Evolutionary conservation across 1,284 basidiomycete genomes (phyloP).

Genomic region (Boletellus deceptivus): DNA sequence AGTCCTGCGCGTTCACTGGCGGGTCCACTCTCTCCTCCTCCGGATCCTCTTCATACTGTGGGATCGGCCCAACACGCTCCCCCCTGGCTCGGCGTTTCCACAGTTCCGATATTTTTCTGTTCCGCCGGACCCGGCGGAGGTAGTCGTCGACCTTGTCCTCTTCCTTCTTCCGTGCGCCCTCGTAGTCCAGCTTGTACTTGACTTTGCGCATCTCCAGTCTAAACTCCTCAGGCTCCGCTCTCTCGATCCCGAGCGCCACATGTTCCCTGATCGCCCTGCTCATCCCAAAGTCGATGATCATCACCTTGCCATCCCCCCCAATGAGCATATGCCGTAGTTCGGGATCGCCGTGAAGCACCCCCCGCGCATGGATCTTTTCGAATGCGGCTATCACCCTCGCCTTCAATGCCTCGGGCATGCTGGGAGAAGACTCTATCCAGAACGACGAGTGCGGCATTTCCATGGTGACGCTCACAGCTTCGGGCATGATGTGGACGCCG

Average conservation of each 20-base stretch:
- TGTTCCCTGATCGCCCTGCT: conserved; percentile 42
- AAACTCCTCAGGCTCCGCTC: conserved; percentile 42
- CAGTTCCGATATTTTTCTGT: conserved; percentile 26
- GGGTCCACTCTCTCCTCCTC: conserved; percentile 31
- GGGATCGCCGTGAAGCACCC: conserved; percentile 51
- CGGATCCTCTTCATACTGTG: conserved; percentile 35
- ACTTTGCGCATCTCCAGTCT: conserved; percentile 54
- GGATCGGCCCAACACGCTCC: conserved; percentile 34
- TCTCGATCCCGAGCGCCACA: conserved; percentile 36
- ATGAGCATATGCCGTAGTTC: conserved; percentile 57
- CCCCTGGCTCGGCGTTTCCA: conserved; percentile 34
- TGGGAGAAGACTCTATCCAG: conserved; percentile 54
- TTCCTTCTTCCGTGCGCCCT: conserved; percentile 31
- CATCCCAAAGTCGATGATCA: conserved; percentile 55
- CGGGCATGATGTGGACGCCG: conserved; percentile 42
- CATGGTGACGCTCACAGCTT: conserved; percentile 46
- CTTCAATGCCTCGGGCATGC: conserved; percentile 52
- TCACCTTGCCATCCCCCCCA: conserved; percentile 52
- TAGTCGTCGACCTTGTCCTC: conserved; percentile 32
- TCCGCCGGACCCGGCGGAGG: conserved; percentile 27
- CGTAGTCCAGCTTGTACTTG: conserved; percentile 47
- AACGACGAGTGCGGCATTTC: conserved; percentile 52
- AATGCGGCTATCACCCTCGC: conserved; percentile 48
- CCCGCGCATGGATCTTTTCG: conserved; percentile 46
- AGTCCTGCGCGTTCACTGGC: conserved; percentile 32